phyloP scores from a whole-genome alignment of 2,329 filamentous ascomycete genomes.

The Aspergillus eucalypticola region DNA sequence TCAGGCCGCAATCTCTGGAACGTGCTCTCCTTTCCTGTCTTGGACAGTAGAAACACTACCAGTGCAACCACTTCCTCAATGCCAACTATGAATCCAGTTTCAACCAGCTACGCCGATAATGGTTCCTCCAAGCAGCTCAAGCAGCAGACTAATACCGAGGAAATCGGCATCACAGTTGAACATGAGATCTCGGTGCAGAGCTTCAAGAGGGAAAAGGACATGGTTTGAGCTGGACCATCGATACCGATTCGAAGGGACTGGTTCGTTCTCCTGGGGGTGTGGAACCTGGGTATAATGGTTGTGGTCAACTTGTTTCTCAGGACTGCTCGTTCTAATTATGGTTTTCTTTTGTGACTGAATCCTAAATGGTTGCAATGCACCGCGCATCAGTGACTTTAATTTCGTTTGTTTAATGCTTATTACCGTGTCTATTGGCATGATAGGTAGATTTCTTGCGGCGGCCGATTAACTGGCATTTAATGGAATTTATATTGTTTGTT shows the following conservation, averaged over 20 bases:
- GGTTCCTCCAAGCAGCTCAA: slow-evolving; percentile 18
- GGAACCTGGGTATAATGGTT: neutral
- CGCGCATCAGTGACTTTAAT: neutral
- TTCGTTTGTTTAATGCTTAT: neutral
- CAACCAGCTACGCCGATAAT: slow-evolving; percentile 31
- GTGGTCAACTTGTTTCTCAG: neutral
- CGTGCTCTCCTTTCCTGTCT: slow-evolving; percentile 22
- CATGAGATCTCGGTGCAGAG: slow-evolving; percentile 33
- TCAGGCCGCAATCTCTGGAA: slow-evolving; percentile 31
- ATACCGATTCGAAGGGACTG: too few species aligned
- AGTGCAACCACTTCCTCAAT: slow-evolving; percentile 13
- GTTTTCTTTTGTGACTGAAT: neutral
- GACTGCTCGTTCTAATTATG: neutral
- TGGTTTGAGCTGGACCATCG: too few species aligned
- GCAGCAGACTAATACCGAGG: slow-evolving; percentile 21
- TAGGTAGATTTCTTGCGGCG: neutral
- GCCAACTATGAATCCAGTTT: slow-evolving; percentile 22
- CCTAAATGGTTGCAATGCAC: neutral
- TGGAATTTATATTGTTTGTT: neutral
- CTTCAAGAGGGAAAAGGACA: slow-evolving; percentile 11
- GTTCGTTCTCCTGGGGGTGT: neutral
- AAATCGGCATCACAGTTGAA: slow-evolving; percentile 31
- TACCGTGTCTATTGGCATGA: too few species aligned
- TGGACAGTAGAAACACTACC: slow-evolving; percentile 16
- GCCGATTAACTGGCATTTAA: neutral